Evolutionary conservation across 257 asterid species (phyloP), one percentile per base, ranked within the genome.

Genomic region (Capsicum rhomboideum): DNA sequence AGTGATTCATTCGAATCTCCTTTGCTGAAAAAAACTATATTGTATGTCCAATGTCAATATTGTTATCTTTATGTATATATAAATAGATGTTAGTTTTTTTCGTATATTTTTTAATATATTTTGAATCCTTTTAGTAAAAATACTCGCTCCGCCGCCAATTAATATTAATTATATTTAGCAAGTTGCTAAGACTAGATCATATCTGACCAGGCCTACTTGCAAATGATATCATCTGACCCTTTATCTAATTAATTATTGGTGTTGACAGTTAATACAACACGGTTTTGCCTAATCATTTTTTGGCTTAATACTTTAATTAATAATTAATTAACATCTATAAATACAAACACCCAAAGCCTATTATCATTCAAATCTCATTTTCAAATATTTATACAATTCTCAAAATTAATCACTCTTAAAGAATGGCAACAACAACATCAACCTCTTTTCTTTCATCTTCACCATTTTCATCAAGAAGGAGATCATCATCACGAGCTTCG

Each of bases 351-450:
- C 28, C 29, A 44, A 44, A 14, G 17, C 14, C 59, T 2, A 34
- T 81, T 49, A 79, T 31, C 1, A 54, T 56, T 8, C 58, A 59
- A 61, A n/a, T 7, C 44, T 6, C 40, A 37, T 81, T 23, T 72
- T 26, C 21, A 79, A 37, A 44, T 66, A 18, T 4, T 46, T 28
- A 5, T 49, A 29, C 16, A 78, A 31, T 40, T 14, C 40, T 58
- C 53, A 82, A 9, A 20, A 37, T 64, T 13, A 64, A 29, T 31
- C 17, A 46, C 10, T 75, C 61, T 3, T 4, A 75, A 75, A 78
- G 4, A 88, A 86, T 84, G 88, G 69, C 84, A 52, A 31, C 85
- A 44, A 23, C 87, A 34, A 54, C 86, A 84, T 14, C 87, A 34
- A 8, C 78, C 34, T 75, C 64, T 16, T 55, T 69, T 3, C 14